Evolutionary conservation across 2,329 filamentous ascomycete species (phyloP), one percentile per base, ranked within the genome.

Genomic region (Botrytis squamosa): DNA sequence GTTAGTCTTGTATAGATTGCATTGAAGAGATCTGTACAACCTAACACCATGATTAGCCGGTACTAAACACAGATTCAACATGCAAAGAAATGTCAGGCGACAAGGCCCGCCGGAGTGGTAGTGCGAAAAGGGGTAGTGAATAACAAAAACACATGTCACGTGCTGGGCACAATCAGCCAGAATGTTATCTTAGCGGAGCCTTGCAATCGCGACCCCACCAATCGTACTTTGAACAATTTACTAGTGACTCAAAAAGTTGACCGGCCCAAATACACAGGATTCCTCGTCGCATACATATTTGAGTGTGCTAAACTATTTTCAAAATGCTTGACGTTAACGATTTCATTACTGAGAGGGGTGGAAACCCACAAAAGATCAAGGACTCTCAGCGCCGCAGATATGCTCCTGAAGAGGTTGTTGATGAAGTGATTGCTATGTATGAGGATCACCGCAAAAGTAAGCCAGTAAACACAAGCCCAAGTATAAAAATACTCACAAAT

Each of bases 291-390:
- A 73, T 52, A 70, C 42, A 16, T 62, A 20, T 44, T 68, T 63
- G 29, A 70, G 42, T 69, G 36, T 52, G 42, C 36, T 49, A 67
- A 22, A 60, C 44, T 74, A 72, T 65, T 14, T 63, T 73, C 79
- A 83, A 79, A 71, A 94, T 94, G 92, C 87, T 94, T 78, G 93
- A 95, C 85, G 87, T 94, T 73, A 87, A 88, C 78, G 92, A 95
- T 81, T 94, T 95, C 82, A 91, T 95, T 80, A 84, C 88, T 82
- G 94, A 98, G 84, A 92, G 94, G 79, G 96, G 95, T 78, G 96
- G 96, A 79, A 90, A 98, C 84, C 93, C 94, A 25, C 92, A 97
- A 81, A 91, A 91, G 85, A 96, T 99, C 84, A 92, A 93, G 83
- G 94, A 98, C 83, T 96, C 92, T 77, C 96, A 99, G 84, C 89